phyloP scores from a whole-genome alignment of 1,284 basidiomycete species.

The Boletus sp. region DNA sequence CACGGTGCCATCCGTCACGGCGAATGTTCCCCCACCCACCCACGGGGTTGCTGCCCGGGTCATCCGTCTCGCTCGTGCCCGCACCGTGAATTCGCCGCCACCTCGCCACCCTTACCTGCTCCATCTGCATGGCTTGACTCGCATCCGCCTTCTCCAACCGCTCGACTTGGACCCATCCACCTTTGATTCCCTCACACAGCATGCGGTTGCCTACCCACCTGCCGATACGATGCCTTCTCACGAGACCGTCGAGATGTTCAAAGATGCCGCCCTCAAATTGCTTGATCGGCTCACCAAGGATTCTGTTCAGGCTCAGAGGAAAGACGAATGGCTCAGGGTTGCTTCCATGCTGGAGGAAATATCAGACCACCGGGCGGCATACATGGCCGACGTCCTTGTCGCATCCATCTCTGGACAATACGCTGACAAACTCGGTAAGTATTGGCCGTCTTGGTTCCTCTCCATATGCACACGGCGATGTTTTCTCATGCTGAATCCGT shows the following conservation, averaged over 20 bases:
- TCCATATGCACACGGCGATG: slow-evolving; percentile 2
- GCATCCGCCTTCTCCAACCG: slow-evolving; percentile 49
- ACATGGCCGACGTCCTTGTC: slow-evolving; percentile 77
- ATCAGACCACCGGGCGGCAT: slow-evolving; percentile 58
- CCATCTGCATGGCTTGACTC: slow-evolving; percentile 65
- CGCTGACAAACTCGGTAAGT: slow-evolving; percentile 69
- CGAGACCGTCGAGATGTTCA: slow-evolving; percentile 66
- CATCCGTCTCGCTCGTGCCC: slow-evolving; percentile 62
- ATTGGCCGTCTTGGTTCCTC: background rate
- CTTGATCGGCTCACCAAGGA: slow-evolving; percentile 70
- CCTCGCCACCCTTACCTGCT: slow-evolving; percentile 59
- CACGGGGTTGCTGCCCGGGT: slow-evolving; percentile 61
- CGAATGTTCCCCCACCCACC: slow-evolving; percentile 16
- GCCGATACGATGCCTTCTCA: slow-evolving; percentile 49
- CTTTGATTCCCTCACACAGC: slow-evolving; percentile 41
- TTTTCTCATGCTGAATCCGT: slow-evolving; percentile 11
- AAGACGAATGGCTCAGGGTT: slow-evolving; percentile 67
- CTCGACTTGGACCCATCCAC: slow-evolving; percentile 37
- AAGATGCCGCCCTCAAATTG: slow-evolving; percentile 62
- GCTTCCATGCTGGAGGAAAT: slow-evolving; percentile 67
- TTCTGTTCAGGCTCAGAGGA: slow-evolving; percentile 54
- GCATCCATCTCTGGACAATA: slow-evolving; percentile 66
- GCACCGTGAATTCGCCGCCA: slow-evolving; percentile 33
- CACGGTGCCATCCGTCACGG: background rate
- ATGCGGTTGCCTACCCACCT: slow-evolving; percentile 54